Base-by-base conservation (phyloP, 2,329 filamentous ascomycete species). In the Fusarium sp. region DNA sequence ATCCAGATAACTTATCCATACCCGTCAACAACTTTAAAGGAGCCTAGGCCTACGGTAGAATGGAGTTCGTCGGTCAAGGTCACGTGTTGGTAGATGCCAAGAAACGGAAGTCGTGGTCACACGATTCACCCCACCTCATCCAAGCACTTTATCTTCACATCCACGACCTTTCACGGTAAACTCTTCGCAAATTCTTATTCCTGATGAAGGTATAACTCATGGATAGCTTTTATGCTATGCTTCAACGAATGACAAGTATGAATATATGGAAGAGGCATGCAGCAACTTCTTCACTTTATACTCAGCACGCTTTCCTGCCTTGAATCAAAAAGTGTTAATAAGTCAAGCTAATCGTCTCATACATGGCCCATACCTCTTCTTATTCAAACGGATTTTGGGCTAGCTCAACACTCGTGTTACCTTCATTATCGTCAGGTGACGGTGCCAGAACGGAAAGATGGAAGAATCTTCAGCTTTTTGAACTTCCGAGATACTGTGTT, bases 61-160 rank as follows among this genome's bases (percentile, higher is more conserved):
- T 18, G 11, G 49, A 33, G 49, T 29, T 46, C 11, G 15, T 6
- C 7, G 20, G n/a, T 52, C 22, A n/a, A 35, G 33, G 52, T 71
- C 68, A 71, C 68, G 68, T 71, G 68, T n/a, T 6, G 6, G 31
- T 42, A n/a, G 39, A 49, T 31, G 31, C 13, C 38, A 52, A 59
- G 47, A 9, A 29, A 13, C 18, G 36, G 29, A 65, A 66, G 45
- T 47, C 65, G 49, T 29, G 49, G 64, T 67, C 68, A 62, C 44
- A 50, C 56, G 54, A 35, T 46, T 56, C 49, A 49, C 68, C 53
- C 69, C 56, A 38, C 46, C 62, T 47, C 20, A 25, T 38, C 22
- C 13, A 18, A 27, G 29, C 27, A 36, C 46, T 35, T 39, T 25
- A 55, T 36, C 29, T 54, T 44, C 35, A 71, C 27, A 39, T 52